A percentile compares a stretch with the other conserved stretches of the same genome.
Conservation (phyloP, 495 filamentous ascomycete genomes). For the Zalerion maritima region DNA sequence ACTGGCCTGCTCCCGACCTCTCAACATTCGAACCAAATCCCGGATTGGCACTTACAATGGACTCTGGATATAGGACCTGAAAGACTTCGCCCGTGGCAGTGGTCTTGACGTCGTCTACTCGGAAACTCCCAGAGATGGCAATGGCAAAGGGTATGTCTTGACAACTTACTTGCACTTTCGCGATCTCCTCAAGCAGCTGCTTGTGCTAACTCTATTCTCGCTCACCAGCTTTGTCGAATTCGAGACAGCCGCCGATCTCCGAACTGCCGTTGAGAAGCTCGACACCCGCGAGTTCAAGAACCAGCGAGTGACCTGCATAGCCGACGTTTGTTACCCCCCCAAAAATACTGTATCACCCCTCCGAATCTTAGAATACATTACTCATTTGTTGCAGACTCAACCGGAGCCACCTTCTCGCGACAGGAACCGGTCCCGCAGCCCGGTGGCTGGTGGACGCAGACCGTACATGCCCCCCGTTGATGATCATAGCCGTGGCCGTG, state of each 20-base stretch:
- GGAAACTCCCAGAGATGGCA: constrained; percentile 84
- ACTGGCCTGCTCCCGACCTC: too few species aligned
- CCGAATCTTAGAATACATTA: neutral
- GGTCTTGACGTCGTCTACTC: constrained; percentile 96
- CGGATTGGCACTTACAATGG: constrained; percentile 38
- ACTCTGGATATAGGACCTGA: constrained; percentile 76
- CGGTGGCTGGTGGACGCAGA: constrained; percentile 43
- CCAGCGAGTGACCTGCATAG: constrained; percentile 60
- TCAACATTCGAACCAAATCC: too few species aligned
- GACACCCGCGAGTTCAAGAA: constrained; percentile 88
- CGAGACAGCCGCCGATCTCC: constrained; percentile 79
- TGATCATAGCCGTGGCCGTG: constrained; percentile 66
- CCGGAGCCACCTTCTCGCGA: constrained; percentile 51
- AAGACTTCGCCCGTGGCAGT: constrained; percentile 97
- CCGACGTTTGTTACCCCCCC: constrained; percentile 52
- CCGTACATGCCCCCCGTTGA: constrained; percentile 48
- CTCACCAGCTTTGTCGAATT: constrained; percentile 83
- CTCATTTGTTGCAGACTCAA: constrained; percentile 28
- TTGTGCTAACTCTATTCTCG: constrained; percentile 1
- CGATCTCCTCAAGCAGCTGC: neutral
- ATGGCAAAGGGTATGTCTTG: constrained; percentile 73
- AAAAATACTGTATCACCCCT: neutral
- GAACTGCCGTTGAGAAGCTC: constrained; percentile 81
- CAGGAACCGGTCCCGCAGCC: constrained; percentile 63
- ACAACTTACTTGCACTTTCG: constrained; percentile 1